Base-by-base conservation (phyloP, 139 green algal genomes). In the Chlamydomonas sphaeroides region DNA sequence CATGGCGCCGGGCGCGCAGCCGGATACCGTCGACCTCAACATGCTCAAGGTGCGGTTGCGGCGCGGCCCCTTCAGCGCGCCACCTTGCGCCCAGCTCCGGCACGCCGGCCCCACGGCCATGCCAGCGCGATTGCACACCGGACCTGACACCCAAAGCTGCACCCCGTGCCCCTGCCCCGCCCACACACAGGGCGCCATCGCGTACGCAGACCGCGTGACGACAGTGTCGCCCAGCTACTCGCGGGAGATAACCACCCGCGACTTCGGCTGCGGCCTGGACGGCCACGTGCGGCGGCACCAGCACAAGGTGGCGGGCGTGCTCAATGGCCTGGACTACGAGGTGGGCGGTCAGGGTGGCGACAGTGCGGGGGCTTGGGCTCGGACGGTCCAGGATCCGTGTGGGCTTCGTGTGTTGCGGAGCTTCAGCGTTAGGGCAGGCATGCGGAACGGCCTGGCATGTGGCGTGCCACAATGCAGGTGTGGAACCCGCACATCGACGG, bases 261-360 rank as follows among this genome's bases (percentile, higher is more conserved):
- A 77, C 21, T 80, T 81, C 71, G 88, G 88, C 28, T 74, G 79
- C 56, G 88, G 88, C 5, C 72, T 89, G 96, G 38, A 85, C 76
- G 45, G 84, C 33, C 87, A 35, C 90, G 89, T 76, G 89, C 85
- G 51, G 94, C 89, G 48, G 30, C 66, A 84, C 57, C 26, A 53
- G 57, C 18, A 33, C 41, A 84, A 80, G 85, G 94, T 96, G 71
- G 57, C 41, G 49, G 96, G 96, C 56, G 83, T 98, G 20, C 88
- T 99, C 10, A 99, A 99, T 78, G 96, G 96, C 82, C 98, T 99
- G 61, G 95, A 98, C 89, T 92, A 89, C 8, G 85, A 89, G 68
- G 70, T 91, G 73, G 96, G 74, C 5, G 53, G 53, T n/a, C n/a
- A n/a, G n/a, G n/a, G n/a, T n/a, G n/a, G n/a, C n/a, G n/a, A n/a